phyloP scores from a whole-genome alignment of 805 yeast genomes.

The Diddensiella santjacobensis region DNA sequence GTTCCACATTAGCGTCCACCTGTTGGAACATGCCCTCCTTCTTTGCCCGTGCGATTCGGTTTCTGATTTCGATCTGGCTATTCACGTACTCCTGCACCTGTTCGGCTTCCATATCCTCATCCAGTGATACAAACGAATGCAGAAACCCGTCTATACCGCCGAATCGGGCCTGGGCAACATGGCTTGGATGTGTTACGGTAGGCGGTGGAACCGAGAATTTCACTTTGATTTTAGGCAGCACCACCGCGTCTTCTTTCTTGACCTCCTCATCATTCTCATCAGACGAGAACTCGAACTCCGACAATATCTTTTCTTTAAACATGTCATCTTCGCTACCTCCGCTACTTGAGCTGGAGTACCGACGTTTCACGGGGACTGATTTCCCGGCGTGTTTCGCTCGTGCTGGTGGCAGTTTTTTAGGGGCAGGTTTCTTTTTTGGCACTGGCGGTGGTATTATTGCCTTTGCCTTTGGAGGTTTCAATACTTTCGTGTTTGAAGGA shows the following conservation, averaged over 20 bases:
- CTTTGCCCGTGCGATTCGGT: constrained; percentile 46
- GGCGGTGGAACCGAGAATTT: constrained; percentile 31
- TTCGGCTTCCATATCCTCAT: constrained; percentile 56
- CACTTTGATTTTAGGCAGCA: constrained; percentile 12
- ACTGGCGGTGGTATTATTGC: neutral
- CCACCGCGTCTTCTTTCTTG: constrained; percentile 5
- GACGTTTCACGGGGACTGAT: neutral
- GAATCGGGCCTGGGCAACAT: constrained; percentile 46
- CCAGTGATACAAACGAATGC: constrained; percentile 53
- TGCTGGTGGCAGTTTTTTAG: neutral
- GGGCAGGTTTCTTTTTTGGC: neutral
- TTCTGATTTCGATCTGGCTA: constrained; percentile 47
- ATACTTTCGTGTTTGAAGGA: neutral
- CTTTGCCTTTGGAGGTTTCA: neutral
- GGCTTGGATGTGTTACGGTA: constrained; percentile 57
- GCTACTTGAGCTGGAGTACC: neutral
- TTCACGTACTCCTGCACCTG: constrained; percentile 58
- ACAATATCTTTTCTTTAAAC: neutral
- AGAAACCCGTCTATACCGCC: constrained; percentile 43
- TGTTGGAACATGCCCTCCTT: constrained; percentile 29
- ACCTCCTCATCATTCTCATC: constrained; percentile 9
- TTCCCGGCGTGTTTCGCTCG: constrained; percentile 1
- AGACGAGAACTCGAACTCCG: constrained; percentile 1
- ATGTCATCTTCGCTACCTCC: neutral
- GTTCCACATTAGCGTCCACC: constrained; percentile 27